phyloP scores from a whole-genome alignment of 805 yeast species.

The Saccharomycopsis sp. region DNA sequence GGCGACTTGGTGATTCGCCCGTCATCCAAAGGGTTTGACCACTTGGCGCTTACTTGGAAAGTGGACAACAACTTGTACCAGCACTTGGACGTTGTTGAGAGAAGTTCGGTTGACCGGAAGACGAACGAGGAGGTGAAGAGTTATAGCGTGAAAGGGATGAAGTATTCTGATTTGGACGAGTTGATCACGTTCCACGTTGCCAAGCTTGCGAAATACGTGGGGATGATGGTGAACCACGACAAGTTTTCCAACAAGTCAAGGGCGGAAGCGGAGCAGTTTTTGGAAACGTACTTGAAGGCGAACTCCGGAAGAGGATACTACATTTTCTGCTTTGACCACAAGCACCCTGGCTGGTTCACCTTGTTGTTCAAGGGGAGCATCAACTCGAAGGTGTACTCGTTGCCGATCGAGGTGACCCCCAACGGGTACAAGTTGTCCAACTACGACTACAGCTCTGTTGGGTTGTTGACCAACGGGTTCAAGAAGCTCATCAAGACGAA shows the following conservation, averaged over 20 bases:
- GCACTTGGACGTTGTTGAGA: conserved; percentile 80
- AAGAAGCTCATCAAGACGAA: conserved; percentile 44
- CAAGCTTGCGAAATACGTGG: conserved; percentile 72
- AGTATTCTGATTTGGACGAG: conserved; percentile 86
- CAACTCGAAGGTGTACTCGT: conserved; percentile 57
- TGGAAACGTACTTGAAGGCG: conserved; percentile 82
- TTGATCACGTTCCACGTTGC: conserved; percentile 80
- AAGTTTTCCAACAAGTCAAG: conserved; percentile 78
- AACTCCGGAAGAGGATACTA: conserved; percentile 86
- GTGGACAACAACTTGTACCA: conserved; percentile 86
- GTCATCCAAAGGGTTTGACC: conserved; percentile 81
- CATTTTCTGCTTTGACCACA: conserved; percentile 83
- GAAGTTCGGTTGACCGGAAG: conserved; percentile 62
- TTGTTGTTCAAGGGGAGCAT: conserved; percentile 77
- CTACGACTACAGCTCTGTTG: conserved; percentile 83
- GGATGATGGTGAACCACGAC: conserved; percentile 77
- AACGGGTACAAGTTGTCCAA: conserved; percentile 75
- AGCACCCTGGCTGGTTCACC: conserved; percentile 88
- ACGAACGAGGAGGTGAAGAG: conserved; percentile 50
- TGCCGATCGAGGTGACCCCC: conserved; percentile 89
- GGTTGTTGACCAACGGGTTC: conserved; percentile 87
- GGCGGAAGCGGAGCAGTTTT: conserved; percentile 75
- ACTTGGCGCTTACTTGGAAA: conserved; percentile 92
- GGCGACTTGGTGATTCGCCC: conserved; percentile 95
- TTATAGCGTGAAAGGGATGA: conserved; percentile 56